Percentiles rank a stretch among this genome's conserved stretches.
Evolutionary conservation across 129 eudicot genomes (phyloP).

Genomic region (Saussurea involucrata): DNA sequence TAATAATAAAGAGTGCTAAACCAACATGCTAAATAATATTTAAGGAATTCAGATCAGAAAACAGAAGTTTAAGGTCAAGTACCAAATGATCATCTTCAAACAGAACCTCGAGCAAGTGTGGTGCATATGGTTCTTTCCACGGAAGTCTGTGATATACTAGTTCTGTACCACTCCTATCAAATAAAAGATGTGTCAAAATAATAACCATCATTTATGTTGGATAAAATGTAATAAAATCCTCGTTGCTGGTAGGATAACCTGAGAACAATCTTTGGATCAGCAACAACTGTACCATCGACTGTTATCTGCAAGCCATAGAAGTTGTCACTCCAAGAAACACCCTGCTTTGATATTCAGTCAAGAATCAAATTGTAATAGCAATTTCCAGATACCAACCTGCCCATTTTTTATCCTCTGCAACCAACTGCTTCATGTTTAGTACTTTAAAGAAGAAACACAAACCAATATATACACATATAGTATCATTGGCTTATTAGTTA

Average conservation of each 20-base stretch:
- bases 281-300: conserved; percentile 49
- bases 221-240: background rate
- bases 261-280: conserved; percentile 52
- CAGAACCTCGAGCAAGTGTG: conserved; percentile 63
- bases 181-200: background rate
- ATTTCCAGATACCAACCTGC: conserved; percentile 45
- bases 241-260: conserved; percentile 34
- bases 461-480: background rate
- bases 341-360: conserved; percentile 5
- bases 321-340: conserved; percentile 19
- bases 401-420: conserved; percentile 84
- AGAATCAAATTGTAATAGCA: background rate
- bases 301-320: conserved; percentile 50
- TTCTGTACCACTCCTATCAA: conserved; percentile 50
- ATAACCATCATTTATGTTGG: background rate
- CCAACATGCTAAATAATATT: background rate
- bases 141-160: conserved; percentile 79
- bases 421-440: conserved; percentile 67
- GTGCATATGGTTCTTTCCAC: conserved; percentile 91
- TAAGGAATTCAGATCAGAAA: background rate
- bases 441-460: conserved; percentile 7
- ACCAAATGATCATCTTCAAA: conserved; percentile 92
- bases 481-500: background rate
- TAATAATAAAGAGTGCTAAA: background rate
- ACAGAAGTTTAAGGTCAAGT: conserved; percentile 11